phyloP scores from a whole-genome alignment of 352 stramenopile genomes.

The Phytophthora meadii region DNA sequence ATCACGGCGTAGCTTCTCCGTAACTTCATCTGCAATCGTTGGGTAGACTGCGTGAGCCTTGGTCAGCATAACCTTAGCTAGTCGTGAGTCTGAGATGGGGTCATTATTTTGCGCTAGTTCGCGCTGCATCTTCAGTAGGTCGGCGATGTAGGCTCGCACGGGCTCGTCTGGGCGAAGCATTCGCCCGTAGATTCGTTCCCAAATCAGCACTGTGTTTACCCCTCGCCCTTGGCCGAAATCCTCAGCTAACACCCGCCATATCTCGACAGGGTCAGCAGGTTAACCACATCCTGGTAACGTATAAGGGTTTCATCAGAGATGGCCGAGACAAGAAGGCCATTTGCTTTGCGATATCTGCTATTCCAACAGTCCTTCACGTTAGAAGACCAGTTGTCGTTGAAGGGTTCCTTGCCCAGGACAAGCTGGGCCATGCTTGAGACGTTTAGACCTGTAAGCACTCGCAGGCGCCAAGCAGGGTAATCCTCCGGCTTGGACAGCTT shows the following conservation, averaged over 20 bases:
- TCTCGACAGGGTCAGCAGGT: not conserved
- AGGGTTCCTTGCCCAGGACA: not conserved
- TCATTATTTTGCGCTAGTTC: constrained; percentile 8
- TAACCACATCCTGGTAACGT: not conserved
- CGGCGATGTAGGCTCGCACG: constrained; percentile 3
- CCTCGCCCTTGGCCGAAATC: not conserved
- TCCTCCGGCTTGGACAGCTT: not conserved
- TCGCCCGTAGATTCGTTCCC: constrained; percentile 1
- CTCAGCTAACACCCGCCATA: not conserved
- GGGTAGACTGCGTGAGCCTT: constrained; percentile 8
- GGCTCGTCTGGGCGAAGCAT: not conserved
- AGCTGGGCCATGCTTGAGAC: not conserved
- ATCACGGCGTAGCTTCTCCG: constrained; percentile 1
- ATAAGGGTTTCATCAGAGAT: not conserved
- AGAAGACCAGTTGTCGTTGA: not conserved
- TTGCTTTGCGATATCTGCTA: not conserved
- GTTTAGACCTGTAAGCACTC: not conserved
- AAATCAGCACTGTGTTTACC: constrained; percentile 1
- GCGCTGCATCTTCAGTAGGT: constrained; percentile 10
- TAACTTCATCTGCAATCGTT: constrained; percentile 3
- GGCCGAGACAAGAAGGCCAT: not conserved
- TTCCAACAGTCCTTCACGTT: not conserved
- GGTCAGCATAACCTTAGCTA: constrained; percentile 6
- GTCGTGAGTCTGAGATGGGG: constrained; percentile 1
- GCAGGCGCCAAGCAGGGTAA: not conserved